phyloP scores from a whole-genome alignment of 768 basidiomycete species.

The Termitomyces titanicus region DNA sequence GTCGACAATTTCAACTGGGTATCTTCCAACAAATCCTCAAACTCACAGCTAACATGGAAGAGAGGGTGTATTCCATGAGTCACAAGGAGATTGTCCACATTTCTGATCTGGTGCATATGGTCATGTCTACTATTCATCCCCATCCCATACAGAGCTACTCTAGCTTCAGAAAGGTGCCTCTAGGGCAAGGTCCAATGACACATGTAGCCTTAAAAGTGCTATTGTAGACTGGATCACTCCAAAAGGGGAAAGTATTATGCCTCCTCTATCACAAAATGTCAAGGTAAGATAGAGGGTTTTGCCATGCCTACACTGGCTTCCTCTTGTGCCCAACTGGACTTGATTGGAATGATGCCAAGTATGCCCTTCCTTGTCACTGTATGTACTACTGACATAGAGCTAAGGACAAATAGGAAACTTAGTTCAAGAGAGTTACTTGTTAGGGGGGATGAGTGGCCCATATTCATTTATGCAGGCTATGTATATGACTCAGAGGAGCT shows the following conservation, averaged over 20 bases:
- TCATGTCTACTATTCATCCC: neutral
- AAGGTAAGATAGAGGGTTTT: constrained; percentile 10
- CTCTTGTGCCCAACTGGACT: constrained; percentile 13
- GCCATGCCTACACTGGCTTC: constrained; percentile 13
- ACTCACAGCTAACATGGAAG: neutral
- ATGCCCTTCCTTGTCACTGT: neutral
- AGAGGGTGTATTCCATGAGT: neutral
- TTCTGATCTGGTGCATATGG: neutral
- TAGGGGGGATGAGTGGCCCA: constrained; percentile 21
- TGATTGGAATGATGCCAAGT: constrained; percentile 12
- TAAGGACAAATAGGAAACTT: constrained; percentile 7
- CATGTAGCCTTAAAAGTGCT: constrained; percentile 15
- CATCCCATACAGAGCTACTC: neutral
- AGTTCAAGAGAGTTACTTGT: constrained; percentile 13
- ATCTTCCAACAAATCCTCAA: neutral
- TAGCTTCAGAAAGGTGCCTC: constrained; percentile 23
- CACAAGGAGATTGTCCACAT: neutral
- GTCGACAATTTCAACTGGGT: neutral
- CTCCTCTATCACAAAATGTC: constrained; percentile 6
- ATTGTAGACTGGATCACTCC: constrained; percentile 23
- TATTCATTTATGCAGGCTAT: constrained; percentile 17
- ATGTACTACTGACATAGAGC: neutral
- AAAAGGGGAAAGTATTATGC: constrained; percentile 8
- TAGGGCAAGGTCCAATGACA: constrained; percentile 17
- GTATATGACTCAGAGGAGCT: constrained; percentile 20